A percentile compares a stretch with the other conserved stretches of the same genome.
Evolutionary conservation across 2,329 filamentous ascomycete species (phyloP).

Genomic region (Fusarium sp.): DNA sequence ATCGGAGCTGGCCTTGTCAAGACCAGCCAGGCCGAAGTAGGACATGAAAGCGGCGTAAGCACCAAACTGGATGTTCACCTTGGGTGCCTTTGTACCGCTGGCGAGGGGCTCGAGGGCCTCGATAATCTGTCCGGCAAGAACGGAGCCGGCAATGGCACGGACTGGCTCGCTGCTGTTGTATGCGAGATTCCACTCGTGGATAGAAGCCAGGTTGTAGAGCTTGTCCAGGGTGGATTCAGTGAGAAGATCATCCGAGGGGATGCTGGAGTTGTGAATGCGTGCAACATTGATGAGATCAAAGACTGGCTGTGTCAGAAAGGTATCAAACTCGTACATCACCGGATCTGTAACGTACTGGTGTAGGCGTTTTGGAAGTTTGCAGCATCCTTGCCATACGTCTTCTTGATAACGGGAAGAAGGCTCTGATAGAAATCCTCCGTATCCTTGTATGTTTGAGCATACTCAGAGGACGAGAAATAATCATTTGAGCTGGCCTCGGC

Average conservation of each 20-base stretch:
- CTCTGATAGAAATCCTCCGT: constrained; percentile 72
- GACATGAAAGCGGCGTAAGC: constrained; percentile 73
- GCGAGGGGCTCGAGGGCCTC: constrained; percentile 66
- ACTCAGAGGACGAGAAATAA: constrained; percentile 65
- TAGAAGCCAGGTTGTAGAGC: constrained; percentile 79
- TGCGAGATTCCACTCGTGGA: constrained; percentile 84
- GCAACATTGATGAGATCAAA: constrained; percentile 73
- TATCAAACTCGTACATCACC: constrained; percentile 62
- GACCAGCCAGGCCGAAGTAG: constrained; percentile 71
- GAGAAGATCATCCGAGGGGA: constrained; percentile 71
- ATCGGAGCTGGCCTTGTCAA: constrained; percentile 65
- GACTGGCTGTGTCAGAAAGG: constrained; percentile 55
- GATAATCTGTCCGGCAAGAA: constrained; percentile 69
- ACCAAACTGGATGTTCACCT: constrained; percentile 69
- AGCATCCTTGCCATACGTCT: constrained; percentile 60
- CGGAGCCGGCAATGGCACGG: constrained; percentile 69
- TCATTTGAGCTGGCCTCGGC: constrained; percentile 67
- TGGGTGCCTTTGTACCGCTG: constrained; percentile 54
- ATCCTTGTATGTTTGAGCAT: constrained; percentile 58
- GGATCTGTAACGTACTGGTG: constrained; percentile 65
- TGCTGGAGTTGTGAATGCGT: constrained; percentile 70
- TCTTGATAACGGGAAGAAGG: constrained; percentile 68
- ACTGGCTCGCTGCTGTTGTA: constrained; percentile 81
- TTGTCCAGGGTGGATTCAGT: constrained; percentile 70
- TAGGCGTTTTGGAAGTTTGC: constrained; percentile 72